These are phyloP conservation scores for Colletotrichum higginsianum DNA, from an alignment of 2,329 filamentous ascomycete species.

Conservation along the genomic window DNA sequence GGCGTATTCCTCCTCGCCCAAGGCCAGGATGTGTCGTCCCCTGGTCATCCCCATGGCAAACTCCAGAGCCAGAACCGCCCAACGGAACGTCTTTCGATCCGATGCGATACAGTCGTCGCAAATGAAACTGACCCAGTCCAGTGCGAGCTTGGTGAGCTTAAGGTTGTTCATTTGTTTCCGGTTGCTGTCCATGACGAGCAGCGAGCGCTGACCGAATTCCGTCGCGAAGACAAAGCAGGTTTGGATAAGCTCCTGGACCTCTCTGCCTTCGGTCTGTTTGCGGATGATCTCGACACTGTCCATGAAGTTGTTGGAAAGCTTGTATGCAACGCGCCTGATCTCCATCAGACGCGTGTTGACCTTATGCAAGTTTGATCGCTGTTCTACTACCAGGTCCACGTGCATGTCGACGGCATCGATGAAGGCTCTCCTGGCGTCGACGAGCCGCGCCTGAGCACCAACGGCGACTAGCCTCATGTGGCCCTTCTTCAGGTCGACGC, in stretches of 20 bases:
- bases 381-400: slow-evolving; percentile 90
- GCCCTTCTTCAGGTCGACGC: slow-evolving; percentile 87
- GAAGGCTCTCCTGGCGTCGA: slow-evolving; percentile 84
- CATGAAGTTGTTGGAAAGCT: slow-evolving; percentile 98
- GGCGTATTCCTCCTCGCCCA: slow-evolving; percentile 90
- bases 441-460: slow-evolving; percentile 83
- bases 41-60: slow-evolving; percentile 98
- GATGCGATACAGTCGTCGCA: slow-evolving; percentile 96
- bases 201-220: slow-evolving; percentile 95
- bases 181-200: slow-evolving; percentile 96
- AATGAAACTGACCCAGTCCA: slow-evolving; percentile 98
- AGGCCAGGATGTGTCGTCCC: slow-evolving; percentile 91
- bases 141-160: slow-evolving; percentile 90
- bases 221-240: slow-evolving; percentile 99
- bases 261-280: slow-evolving; percentile 84
- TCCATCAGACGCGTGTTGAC: slow-evolving; percentile 93
- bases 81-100: slow-evolving; percentile 95
- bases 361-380: slow-evolving; percentile 91
- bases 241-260: slow-evolving; percentile 96
- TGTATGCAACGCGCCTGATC: slow-evolving; percentile 96
- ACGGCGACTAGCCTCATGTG: slow-evolving; percentile 91
- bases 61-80: slow-evolving; percentile 95
- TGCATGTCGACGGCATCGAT: slow-evolving; percentile 85
- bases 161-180: slow-evolving; percentile 97
- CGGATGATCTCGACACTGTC: slow-evolving; percentile 96